A percentile compares a stretch with the other conserved stretches of the same genome.
Evolutionary conservation across 2,329 filamentous ascomycete species (phyloP).

Genomic region (Westerdykella sp.): DNA sequence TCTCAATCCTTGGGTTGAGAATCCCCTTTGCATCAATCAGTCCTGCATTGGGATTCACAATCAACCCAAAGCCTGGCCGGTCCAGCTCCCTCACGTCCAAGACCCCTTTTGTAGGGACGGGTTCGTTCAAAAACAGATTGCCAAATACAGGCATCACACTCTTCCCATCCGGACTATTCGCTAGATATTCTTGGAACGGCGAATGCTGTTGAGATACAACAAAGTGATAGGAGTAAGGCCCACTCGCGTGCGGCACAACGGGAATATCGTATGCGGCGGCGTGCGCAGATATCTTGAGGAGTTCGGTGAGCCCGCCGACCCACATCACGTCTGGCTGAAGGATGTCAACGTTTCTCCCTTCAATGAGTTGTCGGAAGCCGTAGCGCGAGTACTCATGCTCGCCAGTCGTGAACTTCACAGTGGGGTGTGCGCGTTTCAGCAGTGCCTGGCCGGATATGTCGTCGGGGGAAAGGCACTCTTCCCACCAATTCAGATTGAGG

Average conservation of each 20-base stretch:
- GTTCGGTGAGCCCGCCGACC: conserved; percentile 87
- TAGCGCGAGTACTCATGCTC: conserved; percentile 95
- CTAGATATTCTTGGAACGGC: conserved; percentile 93
- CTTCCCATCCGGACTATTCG: conserved; percentile 86
- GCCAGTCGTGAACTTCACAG: conserved; percentile 88
- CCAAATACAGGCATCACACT: conserved; percentile 88
- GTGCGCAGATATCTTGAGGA: conserved; percentile 82
- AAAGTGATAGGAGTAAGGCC: conserved; percentile 93
- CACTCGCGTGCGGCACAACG: conserved; percentile 89
- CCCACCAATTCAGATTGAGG: conserved; percentile 94
- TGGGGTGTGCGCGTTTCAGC: conserved; percentile 85
- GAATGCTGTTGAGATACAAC: conserved; percentile 89
- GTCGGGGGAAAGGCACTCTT: conserved; percentile 86
- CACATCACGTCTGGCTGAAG: conserved; percentile 97
- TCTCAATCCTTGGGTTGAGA: conserved; percentile 57
- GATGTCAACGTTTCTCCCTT: conserved; percentile 87
- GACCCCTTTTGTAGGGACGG: conserved; percentile 76
- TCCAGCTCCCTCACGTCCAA: conserved; percentile 74
- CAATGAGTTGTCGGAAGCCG: conserved; percentile 89
- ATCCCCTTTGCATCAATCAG: conserved; percentile 71
- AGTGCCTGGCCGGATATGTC: conserved; percentile 86
- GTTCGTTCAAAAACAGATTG: conserved; percentile 83
- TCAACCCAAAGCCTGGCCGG: conserved; percentile 84
- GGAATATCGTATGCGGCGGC: conserved; percentile 90
- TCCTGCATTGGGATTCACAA: conserved; percentile 74